A percentile compares a stretch with the other conserved stretches of the same genome.
Conservation (phyloP, 768 basidiomycete species). For the Boletus coccyginus region DNA sequence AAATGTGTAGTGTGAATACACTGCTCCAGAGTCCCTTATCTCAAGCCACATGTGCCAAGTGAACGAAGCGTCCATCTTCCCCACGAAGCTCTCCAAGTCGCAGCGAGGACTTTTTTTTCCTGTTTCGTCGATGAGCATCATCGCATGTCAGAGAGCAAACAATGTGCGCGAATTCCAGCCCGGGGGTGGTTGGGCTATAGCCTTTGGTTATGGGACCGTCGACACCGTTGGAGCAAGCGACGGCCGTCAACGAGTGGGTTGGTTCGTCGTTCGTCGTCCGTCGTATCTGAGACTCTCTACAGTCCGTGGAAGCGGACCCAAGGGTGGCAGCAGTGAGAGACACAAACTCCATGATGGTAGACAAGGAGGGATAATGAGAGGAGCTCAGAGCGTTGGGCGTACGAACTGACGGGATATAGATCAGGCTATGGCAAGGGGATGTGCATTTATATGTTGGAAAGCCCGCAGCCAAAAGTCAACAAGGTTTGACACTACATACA, state of each 20-base stretch:
- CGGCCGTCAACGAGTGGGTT: constrained; percentile 8
- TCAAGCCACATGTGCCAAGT: not conserved
- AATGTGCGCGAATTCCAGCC: constrained; percentile 28
- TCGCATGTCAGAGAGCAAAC: not conserved
- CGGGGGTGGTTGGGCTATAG: constrained; percentile 34
- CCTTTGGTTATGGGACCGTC: constrained; percentile 31
- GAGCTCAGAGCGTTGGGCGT: not conserved
- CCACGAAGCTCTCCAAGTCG: not conserved
- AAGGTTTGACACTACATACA: not conserved
- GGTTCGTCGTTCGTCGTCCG: constrained; percentile 29
- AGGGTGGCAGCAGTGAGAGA: constrained; percentile 9
- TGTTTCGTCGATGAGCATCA: constrained; percentile 1
- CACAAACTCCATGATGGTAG: constrained; percentile 27
- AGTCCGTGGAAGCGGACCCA: constrained; percentile 11
- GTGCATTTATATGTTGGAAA: constrained; percentile 15
- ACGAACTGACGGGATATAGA: not conserved
- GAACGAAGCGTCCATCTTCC: not conserved
- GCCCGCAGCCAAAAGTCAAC: not conserved
- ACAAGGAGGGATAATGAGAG: not conserved
- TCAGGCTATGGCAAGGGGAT: not conserved
- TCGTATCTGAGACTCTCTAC: constrained; percentile 29
- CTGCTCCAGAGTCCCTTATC: not conserved
- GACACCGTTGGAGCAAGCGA: constrained; percentile 34
- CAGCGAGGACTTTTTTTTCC: not conserved
- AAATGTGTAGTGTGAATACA: not conserved